Evolutionary conservation across 176 grass and related monocot genomes (phyloP), one percentile per base, ranked within the genome.

Genomic region (Luzula sylvatica): DNA sequence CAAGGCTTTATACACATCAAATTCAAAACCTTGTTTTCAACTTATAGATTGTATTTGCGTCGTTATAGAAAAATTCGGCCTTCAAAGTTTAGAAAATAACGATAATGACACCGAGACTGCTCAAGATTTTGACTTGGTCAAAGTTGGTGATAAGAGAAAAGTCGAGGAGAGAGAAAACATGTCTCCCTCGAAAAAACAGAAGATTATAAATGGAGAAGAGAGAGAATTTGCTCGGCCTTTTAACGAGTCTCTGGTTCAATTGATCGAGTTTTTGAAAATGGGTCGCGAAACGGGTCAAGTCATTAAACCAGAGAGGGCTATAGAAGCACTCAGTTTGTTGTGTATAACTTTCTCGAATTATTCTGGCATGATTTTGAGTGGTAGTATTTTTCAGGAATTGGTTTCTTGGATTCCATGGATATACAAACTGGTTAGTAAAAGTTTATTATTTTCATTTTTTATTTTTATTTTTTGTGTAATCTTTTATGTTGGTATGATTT

Each of bases 381-480:
- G 18, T 43, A 88, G 27, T 59, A 75, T 95, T 79, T 79, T 76
- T 75, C 69, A 76, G 51, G 80, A 86, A 70, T 58, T 82, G 14
- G 45, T 88, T 50, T 95, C 90, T 26, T 95, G 84, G 84, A 67
- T 88, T 23, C 72, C 74, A 55, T 95, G 90, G 90, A 79, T 88
- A 65, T 72, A 38, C 59, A 79, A 67, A 54, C 80, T 85, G 90
- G 90, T 95, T 82, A 42, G 53, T 22, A 28, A 15, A 66, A 57
- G 49, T 26, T 42, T 2, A 9, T 27, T 46, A 17, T 16, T 28
- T 17, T 47, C 11, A 1, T 9, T 48, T 63, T 19, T 11, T 46
- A 46, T 19, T 0, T 7, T 17, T 19, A 59, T 42, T 21, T 1
- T 28, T 55, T 45, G 30, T 48, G 42, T 77, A 5, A 17, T 42